Base-by-base conservation (phyloP, 345 rosid genomes). In the Heritiera fomes region DNA sequence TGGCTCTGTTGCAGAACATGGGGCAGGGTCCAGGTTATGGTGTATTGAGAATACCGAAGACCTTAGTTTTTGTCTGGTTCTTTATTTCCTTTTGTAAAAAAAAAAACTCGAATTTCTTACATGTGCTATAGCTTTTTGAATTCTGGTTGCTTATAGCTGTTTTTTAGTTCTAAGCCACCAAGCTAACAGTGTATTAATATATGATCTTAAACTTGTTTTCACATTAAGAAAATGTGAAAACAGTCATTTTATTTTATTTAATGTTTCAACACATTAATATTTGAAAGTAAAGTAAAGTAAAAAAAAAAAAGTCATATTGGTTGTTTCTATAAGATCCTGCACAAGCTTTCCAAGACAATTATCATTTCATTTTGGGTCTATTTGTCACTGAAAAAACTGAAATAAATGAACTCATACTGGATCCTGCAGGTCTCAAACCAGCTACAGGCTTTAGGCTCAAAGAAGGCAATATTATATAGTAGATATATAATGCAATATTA, bases 41-140 rank as follows among this genome's bases (percentile, higher is more conserved):
- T 13, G 74, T 49, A 55, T 20, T 49, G 60, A 50, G 75, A 71
- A 71, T 71, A 71, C 50, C 50, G 75, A 71, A 49, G 34, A 38
- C 38, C 75, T 34, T 34, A 34, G 3, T 30, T 23, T 71, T 71
- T 43, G 73, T 69, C 56, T 69, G 38, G 9, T 69, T 69, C 73
- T 69, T 69, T 2, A 23, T 40, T 67, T 34, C 38, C 3, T 34
- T 34, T 34, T 34, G 1, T 28, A 3, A 61, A 56, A 10, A 1
- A 1, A 28, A 2, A 28, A 30, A 12, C 41, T 28, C 2, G 18
- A 30, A 61, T 61, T 61, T 61, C 7, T 30, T 61, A 11, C 66
- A 61, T 61, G 66, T 30, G 41, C 40, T 30, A 61, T 12, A 12
- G 8, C 38, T 61, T 61, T 61, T 28, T 30, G 34, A 61, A 9